Base-by-base conservation (phyloP, 202 grass and related monocot species). In the Schoenoplectus triqueter region DNA sequence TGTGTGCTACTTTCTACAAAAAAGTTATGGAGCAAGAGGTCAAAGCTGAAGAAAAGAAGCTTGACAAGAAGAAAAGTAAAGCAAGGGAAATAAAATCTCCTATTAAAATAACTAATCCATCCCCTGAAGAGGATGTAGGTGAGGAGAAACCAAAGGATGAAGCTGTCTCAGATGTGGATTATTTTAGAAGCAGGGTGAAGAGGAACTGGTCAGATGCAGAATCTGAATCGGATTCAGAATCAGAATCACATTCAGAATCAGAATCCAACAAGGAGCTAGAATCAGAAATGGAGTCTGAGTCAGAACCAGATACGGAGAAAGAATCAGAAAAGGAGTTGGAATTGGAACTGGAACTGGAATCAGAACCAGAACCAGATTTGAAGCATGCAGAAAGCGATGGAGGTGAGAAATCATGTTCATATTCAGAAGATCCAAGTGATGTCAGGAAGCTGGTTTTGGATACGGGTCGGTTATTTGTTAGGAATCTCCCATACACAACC, bases 121-220 rank as follows among this genome's bases (percentile, higher is more conserved):
- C 17, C 19, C 19, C 8, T 50, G 19, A 80, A 19, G 86, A 82
- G 45, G 87, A 89, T 78, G 64, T 74, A 70, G 72, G 81, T 64
- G 70, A 81, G 75, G 73, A 85, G 55, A 91, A 73, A 80, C 87
- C 82, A 82, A 63, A 7, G 84, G 62, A 85, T 86, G 88, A 84
- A 9, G 7, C 71, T 55, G 87, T 92, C 83, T 89, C 89, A 54
- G 95, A 97, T 75, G 83, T 88, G 62, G 95, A 95, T 45, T 98
- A 95, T 86, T 95, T 95, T 48, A 98, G 80, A 85, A 98, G 92
- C 77, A 98, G 92, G 88, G 86, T 98, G n/a, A 95, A 85, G 90
- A 87, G 92, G 92, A 80, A 92, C 62, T 98, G 91, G 95, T 95
- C 95, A 45, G 93, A 98, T 91, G 82, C 61, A 61, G 84, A 87